A percentile compares a stretch with the other conserved stretches of the same genome.
Evolutionary conservation across 768 basidiomycete genomes (phyloP).

Genomic region (Collybia sordida): DNA sequence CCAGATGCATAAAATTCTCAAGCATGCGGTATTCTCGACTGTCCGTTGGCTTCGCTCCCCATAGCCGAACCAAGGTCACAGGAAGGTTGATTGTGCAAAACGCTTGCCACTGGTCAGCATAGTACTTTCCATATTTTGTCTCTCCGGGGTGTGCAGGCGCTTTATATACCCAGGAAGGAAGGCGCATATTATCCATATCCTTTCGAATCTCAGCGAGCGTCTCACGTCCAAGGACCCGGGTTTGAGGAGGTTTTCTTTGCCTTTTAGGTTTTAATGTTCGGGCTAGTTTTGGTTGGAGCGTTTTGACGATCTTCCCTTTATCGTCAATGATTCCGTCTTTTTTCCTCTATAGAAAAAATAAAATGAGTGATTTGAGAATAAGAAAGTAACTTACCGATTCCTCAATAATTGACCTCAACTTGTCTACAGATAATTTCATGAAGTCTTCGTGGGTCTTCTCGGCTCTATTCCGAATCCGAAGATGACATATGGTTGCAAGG

Average conservation of each 20-base stretch:
- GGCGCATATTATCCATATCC: constrained; percentile 4
- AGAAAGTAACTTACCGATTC: no score
- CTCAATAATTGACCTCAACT: no score
- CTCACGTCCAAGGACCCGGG: constrained; percentile 1
- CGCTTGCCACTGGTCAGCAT: constrained; percentile 34
- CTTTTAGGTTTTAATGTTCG: not conserved
- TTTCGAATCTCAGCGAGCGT: not conserved
- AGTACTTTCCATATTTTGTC: constrained; percentile 24
- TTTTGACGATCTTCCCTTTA: no score
- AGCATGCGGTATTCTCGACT: constrained; percentile 21
- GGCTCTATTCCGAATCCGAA: no score
- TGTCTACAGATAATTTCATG: no score
- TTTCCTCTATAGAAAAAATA: no score
- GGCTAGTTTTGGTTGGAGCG: no score
- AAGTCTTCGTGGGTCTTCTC: no score
- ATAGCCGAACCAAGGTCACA: constrained; percentile 33
- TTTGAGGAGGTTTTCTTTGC: not conserved
- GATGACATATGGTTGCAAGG: no score
- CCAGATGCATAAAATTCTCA: constrained; percentile 33
- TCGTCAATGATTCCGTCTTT: no score
- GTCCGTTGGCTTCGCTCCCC: constrained; percentile 21
- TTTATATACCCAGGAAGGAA: constrained; percentile 23
- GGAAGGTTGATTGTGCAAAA: constrained; percentile 34
- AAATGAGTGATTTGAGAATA: no score
- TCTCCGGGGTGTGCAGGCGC: constrained; percentile 24